Percentiles rank a stretch among this genome's conserved stretches.
phyloP scores from a whole-genome alignment of 495 filamentous ascomycete species.

The Aspergillus diversus region DNA sequence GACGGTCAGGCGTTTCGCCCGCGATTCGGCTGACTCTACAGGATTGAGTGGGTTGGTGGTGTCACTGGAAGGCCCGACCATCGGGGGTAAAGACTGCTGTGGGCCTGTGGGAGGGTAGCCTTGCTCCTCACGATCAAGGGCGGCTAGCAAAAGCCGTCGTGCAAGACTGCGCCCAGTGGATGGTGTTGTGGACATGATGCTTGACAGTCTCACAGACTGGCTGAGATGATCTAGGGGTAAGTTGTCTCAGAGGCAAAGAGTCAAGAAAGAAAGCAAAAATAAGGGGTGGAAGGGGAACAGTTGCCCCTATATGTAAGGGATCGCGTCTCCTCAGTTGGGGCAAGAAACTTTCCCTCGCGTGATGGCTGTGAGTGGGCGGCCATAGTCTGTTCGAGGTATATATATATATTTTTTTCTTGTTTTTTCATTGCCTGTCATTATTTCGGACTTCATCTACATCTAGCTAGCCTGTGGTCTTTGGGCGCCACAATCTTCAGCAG shows the following conservation, averaged over 20 bases:
- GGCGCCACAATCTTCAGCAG: constrained; percentile 1
- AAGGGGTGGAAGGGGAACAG: neutral
- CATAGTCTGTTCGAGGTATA: neutral
- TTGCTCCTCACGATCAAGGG: constrained; percentile 21
- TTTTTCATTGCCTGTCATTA: constrained; percentile 10
- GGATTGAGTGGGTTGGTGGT: neutral
- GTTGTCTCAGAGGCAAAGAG: neutral
- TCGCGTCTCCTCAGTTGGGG: neutral
- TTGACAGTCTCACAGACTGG: neutral
- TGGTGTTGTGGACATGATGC: constrained; percentile 11
- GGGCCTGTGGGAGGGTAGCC: constrained; percentile 15
- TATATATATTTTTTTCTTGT: neutral
- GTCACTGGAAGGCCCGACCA: neutral
- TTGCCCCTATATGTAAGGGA: constrained; percentile 11
- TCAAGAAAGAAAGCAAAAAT: neutral
- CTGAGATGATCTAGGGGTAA: neutral
- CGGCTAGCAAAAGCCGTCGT: constrained; percentile 20
- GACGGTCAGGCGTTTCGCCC: constrained; percentile 26
- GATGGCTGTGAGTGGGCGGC: constrained; percentile 7
- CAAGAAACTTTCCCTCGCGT: constrained; percentile 11
- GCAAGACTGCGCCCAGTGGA: constrained; percentile 20
- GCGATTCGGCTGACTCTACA: constrained; percentile 10
- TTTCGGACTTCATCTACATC: neutral
- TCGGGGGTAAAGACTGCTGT: neutral
- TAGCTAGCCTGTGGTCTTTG: constrained; percentile 2